Conservation (phyloP, 768 basidiomycete genomes). For the Serendipita sp. region DNA sequence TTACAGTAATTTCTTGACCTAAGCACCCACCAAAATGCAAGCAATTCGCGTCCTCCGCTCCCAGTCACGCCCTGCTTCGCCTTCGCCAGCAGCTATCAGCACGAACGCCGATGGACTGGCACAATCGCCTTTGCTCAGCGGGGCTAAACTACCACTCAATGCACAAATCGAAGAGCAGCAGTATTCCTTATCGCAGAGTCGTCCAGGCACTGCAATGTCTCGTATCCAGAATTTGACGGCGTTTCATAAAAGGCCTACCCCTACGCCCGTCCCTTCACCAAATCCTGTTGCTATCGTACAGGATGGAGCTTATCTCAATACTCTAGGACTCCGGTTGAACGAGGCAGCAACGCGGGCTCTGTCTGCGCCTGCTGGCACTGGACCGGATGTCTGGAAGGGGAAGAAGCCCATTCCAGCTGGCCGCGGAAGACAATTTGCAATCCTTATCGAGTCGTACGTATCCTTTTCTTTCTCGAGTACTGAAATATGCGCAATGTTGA, state of each 20-base stretch:
- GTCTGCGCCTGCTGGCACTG: slow-evolving; percentile 39
- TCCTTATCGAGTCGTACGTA: slow-evolving; percentile 55
- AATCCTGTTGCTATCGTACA: slow-evolving; percentile 33
- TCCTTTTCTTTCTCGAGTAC: slow-evolving; percentile 5
- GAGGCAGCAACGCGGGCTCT: slow-evolving; percentile 69
- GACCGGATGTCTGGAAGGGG: slow-evolving; percentile 40
- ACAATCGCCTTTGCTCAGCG: background rate
- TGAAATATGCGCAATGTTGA: slow-evolving; percentile 9
- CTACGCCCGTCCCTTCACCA: slow-evolving; percentile 24
- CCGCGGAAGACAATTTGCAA: slow-evolving; percentile 49
- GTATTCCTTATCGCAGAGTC: slow-evolving; percentile 18
- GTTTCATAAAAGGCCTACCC: slow-evolving; percentile 37
- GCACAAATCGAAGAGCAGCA: slow-evolving; percentile 14
- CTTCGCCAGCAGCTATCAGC: slow-evolving; percentile 23
- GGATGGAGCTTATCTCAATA: slow-evolving; percentile 67
- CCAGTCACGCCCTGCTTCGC: slow-evolving; percentile 51
- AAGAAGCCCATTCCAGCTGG: slow-evolving; percentile 60
- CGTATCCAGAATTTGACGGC: slow-evolving; percentile 23
- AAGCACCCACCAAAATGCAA: slow-evolving; percentile 14
- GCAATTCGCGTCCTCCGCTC: slow-evolving; percentile 11
- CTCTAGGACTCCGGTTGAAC: slow-evolving; percentile 57
- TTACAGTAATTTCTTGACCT: slow-evolving; percentile 12
- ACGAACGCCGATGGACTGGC: slow-evolving; percentile 13
- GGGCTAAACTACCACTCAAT: background rate
- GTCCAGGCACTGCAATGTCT: slow-evolving; percentile 18